Base-by-base conservation (phyloP, 257 asterid species). In the Nicotiana sylvestris region DNA sequence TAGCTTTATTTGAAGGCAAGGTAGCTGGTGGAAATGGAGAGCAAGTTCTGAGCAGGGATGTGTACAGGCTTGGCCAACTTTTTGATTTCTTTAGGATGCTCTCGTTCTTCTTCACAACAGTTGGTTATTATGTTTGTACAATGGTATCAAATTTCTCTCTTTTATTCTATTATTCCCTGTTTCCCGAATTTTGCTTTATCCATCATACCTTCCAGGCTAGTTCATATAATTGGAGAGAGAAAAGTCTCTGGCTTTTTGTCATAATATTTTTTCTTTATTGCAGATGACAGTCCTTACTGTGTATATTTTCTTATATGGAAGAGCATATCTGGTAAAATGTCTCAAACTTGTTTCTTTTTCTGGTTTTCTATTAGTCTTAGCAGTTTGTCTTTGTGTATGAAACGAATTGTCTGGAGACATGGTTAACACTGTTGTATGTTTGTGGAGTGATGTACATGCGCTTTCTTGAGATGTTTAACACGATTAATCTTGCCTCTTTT, bases 1-100 rank as follows among this genome's bases (percentile, higher is more conserved):
- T 96, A 81, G 99, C 99, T 39, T 85, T 94, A 83, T 96, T 96
- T 88, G 99, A 96, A 90, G 99, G 98, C 82, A 96, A 96, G 89
- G 99, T 96, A 46, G 97, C 99, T 74, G 99, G 98, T 81, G 99
- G 99, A 83, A 96, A 96, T 76, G 99, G 99, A 77, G 99, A 96
- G 90, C 99, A 96, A 89, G 98, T 96, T 84, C 86, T 96, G 89
- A 96, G 99, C 93, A 87, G 99, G 90, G 99, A 96, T 86, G 93
- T 96, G 35, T 94, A 96, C 90, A 92, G 99, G 87, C 89, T 96
- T 81, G 99, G 99, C 76, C 99, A 96, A 80, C 98, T 93, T 81
- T 90, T 96, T 86, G 99, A 96, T 86, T 96, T 96, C 90, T 92
- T 96, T 90, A 90, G 99, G 85, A 96, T 96, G 98, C 84, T 96